Conservation (phyloP, 345 rosid species). For the Pugionium cornutum region DNA sequence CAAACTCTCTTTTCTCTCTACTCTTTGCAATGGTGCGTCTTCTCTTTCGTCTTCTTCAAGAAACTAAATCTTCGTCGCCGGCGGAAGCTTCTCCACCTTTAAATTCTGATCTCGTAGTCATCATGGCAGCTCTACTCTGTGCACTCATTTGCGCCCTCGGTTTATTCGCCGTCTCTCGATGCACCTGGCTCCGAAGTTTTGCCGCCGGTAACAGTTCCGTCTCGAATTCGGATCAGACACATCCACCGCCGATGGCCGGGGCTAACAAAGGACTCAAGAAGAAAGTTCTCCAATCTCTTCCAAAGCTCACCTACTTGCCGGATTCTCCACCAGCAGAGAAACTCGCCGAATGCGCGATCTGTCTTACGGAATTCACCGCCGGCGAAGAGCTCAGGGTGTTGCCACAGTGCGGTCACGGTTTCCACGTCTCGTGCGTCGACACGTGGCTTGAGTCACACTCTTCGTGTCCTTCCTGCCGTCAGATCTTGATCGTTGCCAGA, state of each 20-base stretch:
- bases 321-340: constrained; percentile 46
- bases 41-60: constrained; percentile 44
- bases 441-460: constrained; percentile 93
- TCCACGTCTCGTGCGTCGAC: constrained; percentile 88
- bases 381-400: constrained; percentile 84
- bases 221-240: constrained; percentile 11
- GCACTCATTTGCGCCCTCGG: constrained; percentile 84
- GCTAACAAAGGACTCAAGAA: constrained; percentile 84
- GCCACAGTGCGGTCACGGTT: constrained; percentile 89
- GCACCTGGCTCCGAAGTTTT: constrained; percentile 88
- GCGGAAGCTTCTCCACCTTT: constrained; percentile 35
- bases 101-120: constrained; percentile 74
- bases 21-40: constrained; percentile 67
- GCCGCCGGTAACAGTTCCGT: constrained; percentile 39
- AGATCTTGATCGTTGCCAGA: constrained; percentile 58
- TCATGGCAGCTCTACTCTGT: constrained; percentile 88
- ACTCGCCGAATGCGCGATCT: constrained; percentile 76
- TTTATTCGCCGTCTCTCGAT: constrained; percentile 76
- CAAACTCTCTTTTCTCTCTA: constrained; percentile 11
- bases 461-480: constrained; percentile 95
- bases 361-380: constrained; percentile 61
- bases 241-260: constrained; percentile 40
- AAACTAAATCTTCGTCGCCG: constrained; percentile 31
- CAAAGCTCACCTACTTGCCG: constrained; percentile 56
- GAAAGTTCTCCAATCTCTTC: constrained; percentile 76